Evolutionary conservation across 805 yeast genomes (phyloP).

Genomic region (Lachancea fermentati): DNA sequence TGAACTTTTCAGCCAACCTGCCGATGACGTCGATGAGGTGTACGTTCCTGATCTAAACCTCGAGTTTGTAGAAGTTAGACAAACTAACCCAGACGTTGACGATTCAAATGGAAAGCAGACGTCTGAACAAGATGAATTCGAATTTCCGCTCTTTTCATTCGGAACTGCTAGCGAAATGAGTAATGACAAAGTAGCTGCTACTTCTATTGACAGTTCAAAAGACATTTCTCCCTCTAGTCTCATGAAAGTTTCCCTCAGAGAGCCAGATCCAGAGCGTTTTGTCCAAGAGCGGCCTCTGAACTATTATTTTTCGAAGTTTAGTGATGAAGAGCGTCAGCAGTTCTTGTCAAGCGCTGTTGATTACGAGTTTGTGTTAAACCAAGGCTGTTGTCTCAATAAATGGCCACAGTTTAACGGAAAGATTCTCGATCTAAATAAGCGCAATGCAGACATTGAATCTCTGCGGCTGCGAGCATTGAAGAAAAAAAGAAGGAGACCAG

Average conservation of each 20-base stretch:
- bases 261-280: conserved; percentile 15
- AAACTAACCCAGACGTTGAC: background rate
- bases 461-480: conserved; percentile 10
- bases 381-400: no score
- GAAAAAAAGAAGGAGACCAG: conserved; percentile 24
- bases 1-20: conserved; percentile 17
- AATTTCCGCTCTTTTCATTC: conserved; percentile 29
- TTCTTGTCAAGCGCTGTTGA: conserved; percentile 20
- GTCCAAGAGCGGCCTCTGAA: conserved; percentile 20
- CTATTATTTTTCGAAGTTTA: conserved; percentile 21
- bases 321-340: conserved; percentile 10
- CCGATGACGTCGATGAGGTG: conserved; percentile 15
- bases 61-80: conserved; percentile 23
- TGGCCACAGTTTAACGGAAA: conserved; percentile 15
- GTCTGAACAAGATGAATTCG: conserved; percentile 23
- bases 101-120: conserved; percentile 3
- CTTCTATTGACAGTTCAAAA: conserved; percentile 4
- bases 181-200: background rate
- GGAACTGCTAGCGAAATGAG: conserved; percentile 8
- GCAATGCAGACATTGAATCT: conserved; percentile 18
- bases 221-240: conserved; percentile 15
- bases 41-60: conserved; percentile 27
- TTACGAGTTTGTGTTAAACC: conserved; percentile 15
- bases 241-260: conserved; percentile 26
- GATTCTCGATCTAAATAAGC: conserved; percentile 13